These are phyloP conservation scores for Verticillium isaacii DNA, from an alignment of 2,329 filamentous ascomycete species.

Conservation along the genomic window DNA sequence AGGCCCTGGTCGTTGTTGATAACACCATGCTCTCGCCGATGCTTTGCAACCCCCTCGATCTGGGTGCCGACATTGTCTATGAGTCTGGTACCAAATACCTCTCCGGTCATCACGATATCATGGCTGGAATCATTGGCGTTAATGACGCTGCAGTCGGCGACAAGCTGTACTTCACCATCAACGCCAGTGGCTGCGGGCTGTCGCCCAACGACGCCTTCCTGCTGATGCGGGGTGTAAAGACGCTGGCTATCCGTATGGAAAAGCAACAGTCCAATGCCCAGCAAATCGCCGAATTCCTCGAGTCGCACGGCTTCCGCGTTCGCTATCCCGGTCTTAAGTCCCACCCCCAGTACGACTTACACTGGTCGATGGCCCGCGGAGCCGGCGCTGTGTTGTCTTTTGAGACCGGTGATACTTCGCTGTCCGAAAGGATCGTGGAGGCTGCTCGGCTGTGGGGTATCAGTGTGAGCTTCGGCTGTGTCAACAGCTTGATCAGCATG, in stretches of 20 bases:
- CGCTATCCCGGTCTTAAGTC: conserved; percentile 91
- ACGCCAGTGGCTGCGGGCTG: conserved; percentile 88
- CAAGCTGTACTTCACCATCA: conserved; percentile 94
- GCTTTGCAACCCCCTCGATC: conserved; percentile 86
- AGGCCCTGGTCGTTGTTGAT: conserved; percentile 84
- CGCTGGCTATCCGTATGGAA: conserved; percentile 95
- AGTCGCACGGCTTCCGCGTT: conserved; percentile 86
- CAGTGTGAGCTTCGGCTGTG: conserved; percentile 94
- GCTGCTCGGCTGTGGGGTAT: conserved; percentile 89
- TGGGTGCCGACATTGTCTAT: conserved; percentile 94
- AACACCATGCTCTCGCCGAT: conserved; percentile 99
- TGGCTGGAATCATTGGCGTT: conserved; percentile 93
- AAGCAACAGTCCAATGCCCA: conserved; percentile 94
- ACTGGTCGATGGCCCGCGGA: conserved; percentile 92
- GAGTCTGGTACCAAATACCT: conserved; percentile 98
- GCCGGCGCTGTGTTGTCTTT: conserved; percentile 93
- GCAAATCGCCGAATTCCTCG: conserved; percentile 86
- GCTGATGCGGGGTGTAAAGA: conserved; percentile 93
- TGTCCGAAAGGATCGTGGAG: conserved; percentile 93
- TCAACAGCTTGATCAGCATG: conserved; percentile 99
- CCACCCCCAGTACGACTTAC: conserved; percentile 93
- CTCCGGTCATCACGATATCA: conserved; percentile 96
- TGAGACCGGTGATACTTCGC: conserved; percentile 79
- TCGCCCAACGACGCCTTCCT: conserved; percentile 96
- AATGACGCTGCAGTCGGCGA: conserved; percentile 80